A percentile compares a stretch with the other conserved stretches of the same genome.
phyloP scores from a whole-genome alignment of 345 rosid genomes.

The Syzygium aromaticum region DNA sequence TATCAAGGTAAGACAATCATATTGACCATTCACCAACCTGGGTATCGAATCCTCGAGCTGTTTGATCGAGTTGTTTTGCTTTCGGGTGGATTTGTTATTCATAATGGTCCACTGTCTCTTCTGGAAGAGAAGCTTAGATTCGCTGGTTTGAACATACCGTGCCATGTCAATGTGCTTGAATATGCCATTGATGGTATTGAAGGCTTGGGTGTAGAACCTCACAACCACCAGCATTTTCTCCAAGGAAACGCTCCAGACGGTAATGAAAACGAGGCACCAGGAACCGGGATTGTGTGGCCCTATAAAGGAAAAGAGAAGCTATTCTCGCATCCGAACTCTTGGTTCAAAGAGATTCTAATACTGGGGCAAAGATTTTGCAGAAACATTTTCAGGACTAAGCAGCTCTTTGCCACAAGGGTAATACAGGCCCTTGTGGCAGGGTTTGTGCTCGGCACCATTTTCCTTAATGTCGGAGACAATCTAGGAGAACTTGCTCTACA shows the following conservation, averaged over 20 bases:
- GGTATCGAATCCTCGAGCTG: constrained; percentile 72
- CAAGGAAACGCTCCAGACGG: constrained; percentile 8
- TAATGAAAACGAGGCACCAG: constrained; percentile 8
- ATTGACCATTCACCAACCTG: constrained; percentile 84
- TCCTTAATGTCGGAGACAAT: constrained; percentile 49
- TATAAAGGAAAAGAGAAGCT: constrained; percentile 20
- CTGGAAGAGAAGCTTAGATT: constrained; percentile 50
- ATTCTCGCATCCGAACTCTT: constrained; percentile 32
- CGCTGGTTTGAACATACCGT: constrained; percentile 51
- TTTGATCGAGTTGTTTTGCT: constrained; percentile 65
- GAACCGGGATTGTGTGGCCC: not conserved
- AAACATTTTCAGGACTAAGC: constrained; percentile 81
- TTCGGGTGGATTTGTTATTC: constrained; percentile 49
- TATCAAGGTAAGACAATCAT: constrained; percentile 80
- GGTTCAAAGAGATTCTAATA: constrained; percentile 43
- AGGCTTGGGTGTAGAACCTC: constrained; percentile 15
- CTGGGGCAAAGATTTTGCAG: constrained; percentile 70
- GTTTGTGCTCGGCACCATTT: constrained; percentile 63
- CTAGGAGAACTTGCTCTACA: constrained; percentile 36
- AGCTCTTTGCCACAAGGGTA: constrained; percentile 61
- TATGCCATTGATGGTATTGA: constrained; percentile 68
- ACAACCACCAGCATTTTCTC: constrained; percentile 9
- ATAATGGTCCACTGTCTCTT: constrained; percentile 44
- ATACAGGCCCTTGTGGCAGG: constrained; percentile 70
- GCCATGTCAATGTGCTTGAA: constrained; percentile 71